phyloP scores from a whole-genome alignment of 306 rosid genomes.

The Prunus campanulata region DNA sequence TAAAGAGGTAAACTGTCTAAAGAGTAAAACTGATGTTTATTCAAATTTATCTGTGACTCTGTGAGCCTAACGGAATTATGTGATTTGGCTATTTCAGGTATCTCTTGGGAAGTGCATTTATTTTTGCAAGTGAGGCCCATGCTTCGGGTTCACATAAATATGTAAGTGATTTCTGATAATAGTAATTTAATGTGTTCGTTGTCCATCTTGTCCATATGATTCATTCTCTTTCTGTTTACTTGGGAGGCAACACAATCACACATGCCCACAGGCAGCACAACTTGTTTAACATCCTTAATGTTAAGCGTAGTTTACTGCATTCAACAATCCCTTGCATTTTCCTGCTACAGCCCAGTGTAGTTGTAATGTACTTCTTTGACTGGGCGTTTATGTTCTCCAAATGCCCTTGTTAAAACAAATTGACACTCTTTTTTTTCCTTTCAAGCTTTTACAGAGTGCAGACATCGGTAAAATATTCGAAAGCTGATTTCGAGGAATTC shows the following conservation, averaged over 20 bases:
- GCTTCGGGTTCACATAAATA: conserved; percentile 6
- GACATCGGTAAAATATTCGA: conserved; percentile 2
- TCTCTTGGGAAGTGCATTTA: conserved; percentile 1
- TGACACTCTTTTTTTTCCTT: neutral
- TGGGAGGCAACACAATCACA: neutral
- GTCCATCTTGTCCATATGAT: neutral
- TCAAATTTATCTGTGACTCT: neutral
- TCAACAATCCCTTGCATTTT: neutral
- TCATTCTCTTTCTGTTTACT: neutral
- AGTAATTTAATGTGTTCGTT: neutral
- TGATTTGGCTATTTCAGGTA: conserved; percentile 14
- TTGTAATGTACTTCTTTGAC: neutral
- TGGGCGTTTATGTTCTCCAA: neutral
- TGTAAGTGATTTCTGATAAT: conserved; percentile 10
- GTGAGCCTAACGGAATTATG: neutral
- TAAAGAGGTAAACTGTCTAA: conserved; percentile 36
- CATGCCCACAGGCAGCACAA: neutral
- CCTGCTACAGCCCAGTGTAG: neutral
- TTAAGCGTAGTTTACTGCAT: neutral
- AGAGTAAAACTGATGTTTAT: conserved; percentile 2
- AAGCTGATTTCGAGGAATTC: conserved; percentile 3
- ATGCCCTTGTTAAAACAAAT: neutral
- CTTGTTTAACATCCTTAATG: neutral
- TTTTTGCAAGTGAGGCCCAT: conserved; percentile 6
- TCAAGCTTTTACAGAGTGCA: conserved; percentile 10